A percentile compares a stretch with the other conserved stretches of the same genome.
Evolutionary conservation across 495 filamentous ascomycete species (phyloP).

Genomic region (Schizothecium vesticola): DNA sequence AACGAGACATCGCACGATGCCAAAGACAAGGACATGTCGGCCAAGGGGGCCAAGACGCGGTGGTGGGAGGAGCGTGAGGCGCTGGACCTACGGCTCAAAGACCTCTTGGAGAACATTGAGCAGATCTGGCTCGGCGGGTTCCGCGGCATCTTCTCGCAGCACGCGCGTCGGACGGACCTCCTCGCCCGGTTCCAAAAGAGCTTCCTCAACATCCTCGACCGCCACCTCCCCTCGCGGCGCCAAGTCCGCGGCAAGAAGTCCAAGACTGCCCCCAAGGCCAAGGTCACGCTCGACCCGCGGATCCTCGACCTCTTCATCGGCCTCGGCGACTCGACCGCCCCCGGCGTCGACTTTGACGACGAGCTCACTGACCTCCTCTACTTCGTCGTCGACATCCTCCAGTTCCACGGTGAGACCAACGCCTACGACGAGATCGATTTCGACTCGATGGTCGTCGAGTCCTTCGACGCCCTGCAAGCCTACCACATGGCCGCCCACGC

Average conservation of each 20-base stretch:
- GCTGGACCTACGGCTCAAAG: constrained; percentile 70
- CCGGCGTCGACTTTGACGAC: constrained; percentile 71
- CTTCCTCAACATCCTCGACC: constrained; percentile 79
- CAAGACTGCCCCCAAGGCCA: constrained; percentile 28
- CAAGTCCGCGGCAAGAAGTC: constrained; percentile 43
- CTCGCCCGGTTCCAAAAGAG: constrained; percentile 66
- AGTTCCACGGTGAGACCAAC: constrained; percentile 93
- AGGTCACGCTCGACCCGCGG: constrained; percentile 63
- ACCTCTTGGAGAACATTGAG: constrained; percentile 79
- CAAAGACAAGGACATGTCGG: constrained; percentile 36
- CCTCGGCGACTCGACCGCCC: constrained; percentile 63
- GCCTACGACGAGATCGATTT: constrained; percentile 98
- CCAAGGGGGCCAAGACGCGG: constrained; percentile 59
- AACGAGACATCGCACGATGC: constrained; percentile 70
- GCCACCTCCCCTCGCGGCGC: constrained; percentile 82
- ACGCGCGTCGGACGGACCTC: constrained; percentile 52
- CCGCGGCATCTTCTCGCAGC: constrained; percentile 78
- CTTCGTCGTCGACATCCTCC: constrained; percentile 92
- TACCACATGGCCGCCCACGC: constrained; percentile 59
- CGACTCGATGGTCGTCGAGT: constrained; percentile 80
- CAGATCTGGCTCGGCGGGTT: constrained; percentile 94
- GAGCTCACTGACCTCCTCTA: constrained; percentile 83
- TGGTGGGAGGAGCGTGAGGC: constrained; percentile 88
- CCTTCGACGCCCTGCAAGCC: constrained; percentile 67
- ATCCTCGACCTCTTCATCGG: constrained; percentile 86